Percentiles rank a stretch among this genome's conserved stretches.
Evolutionary conservation across 805 yeast species (phyloP).

Genomic region (Candida anglica): DNA sequence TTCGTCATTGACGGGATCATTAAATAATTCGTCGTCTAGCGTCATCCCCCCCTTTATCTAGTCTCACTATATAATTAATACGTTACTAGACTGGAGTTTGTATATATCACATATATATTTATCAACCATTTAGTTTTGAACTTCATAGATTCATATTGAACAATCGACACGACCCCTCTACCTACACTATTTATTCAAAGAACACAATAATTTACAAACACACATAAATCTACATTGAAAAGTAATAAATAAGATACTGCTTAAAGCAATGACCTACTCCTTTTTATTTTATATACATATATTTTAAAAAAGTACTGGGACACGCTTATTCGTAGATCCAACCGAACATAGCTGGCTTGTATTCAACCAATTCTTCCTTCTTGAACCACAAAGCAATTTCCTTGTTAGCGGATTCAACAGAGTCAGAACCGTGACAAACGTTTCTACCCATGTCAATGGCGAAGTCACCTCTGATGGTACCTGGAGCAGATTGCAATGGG

Average conservation of each 20-base stretch:
- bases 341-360: constrained; percentile 77
- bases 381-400: constrained; percentile 98
- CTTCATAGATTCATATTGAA: no score
- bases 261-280: no score
- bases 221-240: no score
- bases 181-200: no score
- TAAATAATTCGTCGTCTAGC: constrained; percentile 27
- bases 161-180: no score
- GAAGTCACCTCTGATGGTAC: constrained; percentile 99
- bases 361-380: constrained; percentile 90
- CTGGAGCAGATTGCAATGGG: constrained; percentile 96
- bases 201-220: no score
- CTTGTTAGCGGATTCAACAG: constrained; percentile 95
- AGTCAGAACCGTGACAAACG: constrained; percentile 99
- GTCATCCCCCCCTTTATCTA: constrained; percentile 14
- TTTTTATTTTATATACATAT: no score
- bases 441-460: constrained; percentile 99
- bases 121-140: no score
- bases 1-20: constrained; percentile 13
- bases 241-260: no score
- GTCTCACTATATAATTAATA: constrained; percentile 17
- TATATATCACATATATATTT: no score
- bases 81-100: no score
- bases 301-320: constrained; percentile 2
- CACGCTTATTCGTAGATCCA: constrained; percentile 88